Percentiles rank a stretch among this genome's conserved stretches.
Conservation (phyloP, 257 asterid species). For the Jasminum sambac region DNA sequence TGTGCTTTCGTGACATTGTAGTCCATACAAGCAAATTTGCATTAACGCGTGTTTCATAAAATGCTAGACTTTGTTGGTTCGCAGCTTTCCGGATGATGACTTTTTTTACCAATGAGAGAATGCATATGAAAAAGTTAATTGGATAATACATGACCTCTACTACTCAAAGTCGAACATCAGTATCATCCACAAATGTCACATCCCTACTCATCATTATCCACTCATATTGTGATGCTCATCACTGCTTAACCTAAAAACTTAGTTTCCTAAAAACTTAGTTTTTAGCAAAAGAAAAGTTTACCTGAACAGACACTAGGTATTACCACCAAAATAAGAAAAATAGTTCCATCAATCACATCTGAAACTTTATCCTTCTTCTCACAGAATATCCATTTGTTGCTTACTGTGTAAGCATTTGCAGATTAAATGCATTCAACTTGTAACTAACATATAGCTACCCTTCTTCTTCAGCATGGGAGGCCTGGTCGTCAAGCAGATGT, state of each 20-base stretch:
- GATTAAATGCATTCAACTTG: conserved; percentile 13
- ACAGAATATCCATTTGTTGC: conserved; percentile 2
- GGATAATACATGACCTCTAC: neutral
- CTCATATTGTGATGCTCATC: no score
- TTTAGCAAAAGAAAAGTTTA: no score
- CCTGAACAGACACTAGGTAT: no score
- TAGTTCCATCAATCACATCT: conserved; percentile 3
- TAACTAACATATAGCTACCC: conserved; percentile 3
- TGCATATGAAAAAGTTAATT: neutral
- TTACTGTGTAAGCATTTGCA: conserved; percentile 16
- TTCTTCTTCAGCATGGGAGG: conserved; percentile 90
- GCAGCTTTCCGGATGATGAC: conserved; percentile 9
- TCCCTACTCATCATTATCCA: no score
- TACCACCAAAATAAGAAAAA: neutral
- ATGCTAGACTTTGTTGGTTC: conserved; percentile 13
- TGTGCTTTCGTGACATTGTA: conserved; percentile 12
- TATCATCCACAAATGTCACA: no score
- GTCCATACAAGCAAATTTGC: neutral
- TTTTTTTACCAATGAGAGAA: conserved; percentile 3
- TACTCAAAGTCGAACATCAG: no score
- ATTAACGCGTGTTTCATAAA: neutral
- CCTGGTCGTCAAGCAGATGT: conserved; percentile 96
- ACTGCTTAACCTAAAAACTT: no score
- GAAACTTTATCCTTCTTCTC: neutral
- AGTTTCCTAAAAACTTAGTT: no score